Evolutionary conservation across 139 green algal genomes (phyloP).

Genomic region (Marvania coccoides): DNA sequence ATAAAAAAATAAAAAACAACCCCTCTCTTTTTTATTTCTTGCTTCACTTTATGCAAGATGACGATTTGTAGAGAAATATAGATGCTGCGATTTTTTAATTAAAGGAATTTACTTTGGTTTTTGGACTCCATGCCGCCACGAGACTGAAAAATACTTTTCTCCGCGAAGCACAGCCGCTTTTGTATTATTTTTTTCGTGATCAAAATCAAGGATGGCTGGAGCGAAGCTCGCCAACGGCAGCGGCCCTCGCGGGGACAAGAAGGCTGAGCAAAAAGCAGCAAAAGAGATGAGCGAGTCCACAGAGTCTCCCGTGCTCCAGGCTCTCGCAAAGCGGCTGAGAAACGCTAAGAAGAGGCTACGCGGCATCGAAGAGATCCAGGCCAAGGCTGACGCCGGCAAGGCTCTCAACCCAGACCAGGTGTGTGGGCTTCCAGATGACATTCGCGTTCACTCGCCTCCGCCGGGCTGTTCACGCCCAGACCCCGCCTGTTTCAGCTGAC

Average conservation of each 20-base stretch:
- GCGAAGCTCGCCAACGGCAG: not conserved
- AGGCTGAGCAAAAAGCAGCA: not conserved
- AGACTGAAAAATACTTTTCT: no score
- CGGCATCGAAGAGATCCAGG: constrained; percentile 25
- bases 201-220: not conserved
- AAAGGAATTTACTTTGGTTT: no score
- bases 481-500: not conserved
- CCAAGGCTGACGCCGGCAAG: constrained; percentile 18
- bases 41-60: no score
- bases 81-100: no score
- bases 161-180: no score
- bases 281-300: not conserved
- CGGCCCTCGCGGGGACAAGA: not conserved
- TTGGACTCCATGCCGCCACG: no score
- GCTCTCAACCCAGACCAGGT: constrained; percentile 37
- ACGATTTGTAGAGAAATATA: no score
- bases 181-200: no score
- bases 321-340: constrained; percentile 16
- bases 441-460: not conserved
- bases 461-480: not conserved
- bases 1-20: no score
- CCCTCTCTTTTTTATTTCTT: no score
- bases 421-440: no score
- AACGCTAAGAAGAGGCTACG: constrained; percentile 23
- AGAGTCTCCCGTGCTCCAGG: not conserved